These are phyloP conservation scores for Solanum okadae DNA, from an alignment of 257 asterid genomes.

Conservation along the genomic window DNA sequence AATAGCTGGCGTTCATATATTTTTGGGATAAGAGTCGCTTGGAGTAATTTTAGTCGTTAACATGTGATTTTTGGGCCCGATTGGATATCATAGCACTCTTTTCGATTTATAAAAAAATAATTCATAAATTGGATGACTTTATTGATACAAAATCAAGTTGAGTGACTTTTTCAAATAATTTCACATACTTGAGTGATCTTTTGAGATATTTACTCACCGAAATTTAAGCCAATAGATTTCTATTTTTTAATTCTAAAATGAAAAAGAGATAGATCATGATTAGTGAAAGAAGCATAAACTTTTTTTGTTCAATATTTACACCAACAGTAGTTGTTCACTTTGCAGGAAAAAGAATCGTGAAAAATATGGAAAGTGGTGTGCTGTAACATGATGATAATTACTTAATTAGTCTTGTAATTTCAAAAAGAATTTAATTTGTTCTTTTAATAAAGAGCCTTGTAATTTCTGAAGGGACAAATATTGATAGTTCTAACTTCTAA, in stretches of 20 bases:
- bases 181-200: too few species aligned
- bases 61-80: background rate
- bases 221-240: background rate
- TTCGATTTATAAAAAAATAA: background rate
- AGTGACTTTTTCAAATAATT: too few species aligned
- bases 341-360: background rate
- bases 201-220: too few species aligned
- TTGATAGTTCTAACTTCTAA: background rate
- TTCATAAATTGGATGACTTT: fast-evolving
- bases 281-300: too few species aligned
- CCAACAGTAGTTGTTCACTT: background rate
- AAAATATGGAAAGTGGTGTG: background rate
- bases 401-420: background rate
- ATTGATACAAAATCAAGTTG: too few species aligned
- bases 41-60: background rate
- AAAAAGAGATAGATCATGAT: background rate
- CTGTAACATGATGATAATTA: background rate
- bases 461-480: background rate
- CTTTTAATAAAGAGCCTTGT: background rate
- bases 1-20: background rate
- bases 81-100: background rate
- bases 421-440: too few species aligned
- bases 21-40: background rate
- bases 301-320: too few species aligned
- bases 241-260: background rate